phyloP scores from a whole-genome alignment of 192 early-diverging fungal genomes.

The Gamsiella multidivaricata region DNA sequence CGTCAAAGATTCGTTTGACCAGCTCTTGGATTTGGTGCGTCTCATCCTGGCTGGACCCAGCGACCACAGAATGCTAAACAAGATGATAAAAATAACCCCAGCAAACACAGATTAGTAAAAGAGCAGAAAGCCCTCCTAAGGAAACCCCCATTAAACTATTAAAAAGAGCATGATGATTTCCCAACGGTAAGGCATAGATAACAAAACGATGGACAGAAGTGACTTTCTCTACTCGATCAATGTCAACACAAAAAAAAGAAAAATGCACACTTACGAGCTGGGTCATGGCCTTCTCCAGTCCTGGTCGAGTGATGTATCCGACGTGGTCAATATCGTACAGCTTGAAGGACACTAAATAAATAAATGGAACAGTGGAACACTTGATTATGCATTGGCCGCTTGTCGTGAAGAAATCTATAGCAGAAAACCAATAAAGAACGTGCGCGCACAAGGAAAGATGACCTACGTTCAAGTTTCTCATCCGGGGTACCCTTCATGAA shows the following conservation, averaged over 20 bases:
- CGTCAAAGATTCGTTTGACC: slow-evolving; percentile 80
- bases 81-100: not conserved
- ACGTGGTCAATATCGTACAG: slow-evolving; percentile 84
- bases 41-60: slow-evolving; percentile 69
- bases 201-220: slow-evolving; percentile 3
- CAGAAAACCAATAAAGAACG: not conserved
- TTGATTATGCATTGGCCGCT: slow-evolving; percentile 28
- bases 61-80: slow-evolving; percentile 44
- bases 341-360: slow-evolving; percentile 76
- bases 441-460: not conserved
- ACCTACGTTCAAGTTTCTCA: slow-evolving; percentile 79
- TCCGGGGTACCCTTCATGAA: slow-evolving; percentile 84
- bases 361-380: slow-evolving; percentile 1
- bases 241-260: not conserved
- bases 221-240: not conserved
- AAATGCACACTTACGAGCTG: slow-evolving; percentile 68
- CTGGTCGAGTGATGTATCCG: slow-evolving; percentile 77
- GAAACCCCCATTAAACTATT: no score
- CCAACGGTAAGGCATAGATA: no score
- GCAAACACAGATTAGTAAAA: not conserved
- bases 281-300: slow-evolving; percentile 77
- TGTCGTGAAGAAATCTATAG: not conserved
- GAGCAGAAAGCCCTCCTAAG: no score
- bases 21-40: slow-evolving; percentile 70
- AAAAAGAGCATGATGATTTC: no score